Conservation (phyloP, 2,329 filamentous ascomycete species). For the Macrophomina tecta region DNA sequence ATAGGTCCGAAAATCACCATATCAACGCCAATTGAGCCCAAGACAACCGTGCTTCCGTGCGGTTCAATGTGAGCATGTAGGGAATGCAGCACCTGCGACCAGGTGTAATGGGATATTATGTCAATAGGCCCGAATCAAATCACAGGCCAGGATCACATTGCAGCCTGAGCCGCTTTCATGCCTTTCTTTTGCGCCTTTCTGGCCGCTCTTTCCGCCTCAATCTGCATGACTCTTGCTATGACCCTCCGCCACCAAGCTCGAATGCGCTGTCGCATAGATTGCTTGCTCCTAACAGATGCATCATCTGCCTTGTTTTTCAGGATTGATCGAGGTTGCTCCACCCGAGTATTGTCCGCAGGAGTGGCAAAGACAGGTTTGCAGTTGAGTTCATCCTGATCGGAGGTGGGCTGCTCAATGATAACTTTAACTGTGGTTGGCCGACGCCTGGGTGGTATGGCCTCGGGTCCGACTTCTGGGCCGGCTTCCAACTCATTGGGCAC, state of each 20-base stretch:
- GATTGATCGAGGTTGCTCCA: neutral
- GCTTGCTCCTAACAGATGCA: neutral
- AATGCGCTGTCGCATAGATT: conserved; percentile 4
- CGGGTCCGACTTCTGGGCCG: neutral
- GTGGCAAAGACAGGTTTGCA: neutral
- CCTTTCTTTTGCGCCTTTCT: no score
- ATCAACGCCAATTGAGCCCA: no score
- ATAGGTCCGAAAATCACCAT: no score
- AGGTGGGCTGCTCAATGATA: neutral
- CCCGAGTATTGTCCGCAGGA: neutral
- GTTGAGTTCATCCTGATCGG: neutral
- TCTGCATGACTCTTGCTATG: conserved; percentile 4
- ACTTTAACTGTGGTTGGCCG: neutral
- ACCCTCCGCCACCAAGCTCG: conserved; percentile 11
- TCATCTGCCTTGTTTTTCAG: neutral
- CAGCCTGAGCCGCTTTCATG: neutral
- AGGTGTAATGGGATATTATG: no score
- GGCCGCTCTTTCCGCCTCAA: neutral
- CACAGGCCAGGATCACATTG: no score
- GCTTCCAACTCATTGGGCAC: neutral
- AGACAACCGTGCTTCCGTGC: no score
- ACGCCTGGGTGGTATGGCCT: neutral
- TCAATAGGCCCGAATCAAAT: no score
- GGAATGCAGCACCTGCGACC: no score
- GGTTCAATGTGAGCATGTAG: no score